Evolutionary conservation across 345 rosid genomes (phyloP).

Genomic region (Sonneratia alba): DNA sequence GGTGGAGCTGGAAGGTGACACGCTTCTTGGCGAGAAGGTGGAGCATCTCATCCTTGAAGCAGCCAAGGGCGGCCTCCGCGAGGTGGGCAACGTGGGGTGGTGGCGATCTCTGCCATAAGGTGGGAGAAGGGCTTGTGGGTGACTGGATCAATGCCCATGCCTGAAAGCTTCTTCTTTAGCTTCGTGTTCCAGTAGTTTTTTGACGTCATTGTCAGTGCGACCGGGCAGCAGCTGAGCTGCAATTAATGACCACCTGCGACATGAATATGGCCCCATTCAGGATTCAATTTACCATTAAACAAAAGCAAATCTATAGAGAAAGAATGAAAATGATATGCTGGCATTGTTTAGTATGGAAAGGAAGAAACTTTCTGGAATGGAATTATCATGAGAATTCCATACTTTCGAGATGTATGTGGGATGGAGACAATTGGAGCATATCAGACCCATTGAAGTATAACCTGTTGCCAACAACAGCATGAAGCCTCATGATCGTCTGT

Average conservation of each 20-base stretch:
- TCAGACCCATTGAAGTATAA: constrained; percentile 4
- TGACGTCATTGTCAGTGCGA: constrained; percentile 85
- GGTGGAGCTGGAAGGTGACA: constrained; percentile 65
- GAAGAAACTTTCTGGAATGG: background rate
- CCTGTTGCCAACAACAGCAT: constrained; percentile 90
- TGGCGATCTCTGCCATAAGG: constrained; percentile 94
- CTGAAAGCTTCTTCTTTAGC: constrained; percentile 88
- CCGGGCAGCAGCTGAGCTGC: constrained; percentile 93
- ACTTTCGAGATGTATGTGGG: background rate
- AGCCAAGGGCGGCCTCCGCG: constrained; percentile 93
- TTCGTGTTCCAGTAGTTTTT: constrained; percentile 94
- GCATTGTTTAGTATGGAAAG: background rate
- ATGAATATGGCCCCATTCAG: background rate
- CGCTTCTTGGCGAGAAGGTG: constrained; percentile 92
- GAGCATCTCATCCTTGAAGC: constrained; percentile 98
- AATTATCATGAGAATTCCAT: background rate
- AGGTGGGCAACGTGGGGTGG: constrained; percentile 92
- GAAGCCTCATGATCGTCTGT: constrained; percentile 76
- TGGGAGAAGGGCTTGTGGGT: constrained; percentile 99
- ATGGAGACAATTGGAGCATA: too few species aligned
- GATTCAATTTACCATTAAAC: background rate
- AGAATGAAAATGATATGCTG: background rate
- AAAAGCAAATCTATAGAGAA: background rate
- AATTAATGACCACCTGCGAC: constrained; percentile 69
- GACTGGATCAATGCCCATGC: constrained; percentile 88